Conservation (phyloP, 768 basidiomycete species). For the Candolleomyces eurysporus region DNA sequence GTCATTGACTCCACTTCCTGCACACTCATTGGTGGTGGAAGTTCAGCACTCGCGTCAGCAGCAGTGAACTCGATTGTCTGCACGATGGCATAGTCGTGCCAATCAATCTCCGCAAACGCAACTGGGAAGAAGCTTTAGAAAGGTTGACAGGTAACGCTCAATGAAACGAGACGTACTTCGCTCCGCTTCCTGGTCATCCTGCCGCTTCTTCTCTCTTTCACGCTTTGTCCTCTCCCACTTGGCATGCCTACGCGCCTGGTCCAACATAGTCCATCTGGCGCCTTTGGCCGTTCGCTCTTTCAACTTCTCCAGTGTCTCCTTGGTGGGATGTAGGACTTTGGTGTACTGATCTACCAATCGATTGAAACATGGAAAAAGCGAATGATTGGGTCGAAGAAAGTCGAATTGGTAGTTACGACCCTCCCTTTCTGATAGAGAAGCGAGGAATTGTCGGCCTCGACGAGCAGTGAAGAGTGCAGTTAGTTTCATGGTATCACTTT, state of each 20-base stretch:
- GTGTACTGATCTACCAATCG: slow-evolving; percentile 95
- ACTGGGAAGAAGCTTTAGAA: slow-evolving; percentile 34
- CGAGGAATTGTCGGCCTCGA: slow-evolving; percentile 83
- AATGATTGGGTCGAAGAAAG: slow-evolving; percentile 93
- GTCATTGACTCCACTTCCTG: slow-evolving; percentile 97
- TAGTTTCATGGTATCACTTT: slow-evolving; percentile 91
- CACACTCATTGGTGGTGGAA: slow-evolving; percentile 95
- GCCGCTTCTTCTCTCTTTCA: slow-evolving; percentile 80
- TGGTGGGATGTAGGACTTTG: slow-evolving; percentile 82
- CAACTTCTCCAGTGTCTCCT: slow-evolving; percentile 69
- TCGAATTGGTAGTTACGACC: slow-evolving; percentile 98
- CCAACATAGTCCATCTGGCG: slow-evolving; percentile 76
- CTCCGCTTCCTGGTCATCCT: slow-evolving; percentile 93
- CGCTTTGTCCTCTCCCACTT: slow-evolving; percentile 86
- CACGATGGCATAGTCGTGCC: slow-evolving; percentile 98
- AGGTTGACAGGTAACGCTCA: slow-evolving; percentile 8
- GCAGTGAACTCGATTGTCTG: slow-evolving; percentile 97
- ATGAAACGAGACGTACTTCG: slow-evolving; percentile 49
- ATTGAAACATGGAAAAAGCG: slow-evolving; percentile 96
- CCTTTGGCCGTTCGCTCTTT: slow-evolving; percentile 62
- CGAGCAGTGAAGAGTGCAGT: slow-evolving; percentile 96
- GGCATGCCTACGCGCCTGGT: slow-evolving; percentile 72
- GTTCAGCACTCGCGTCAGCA: slow-evolving; percentile 84
- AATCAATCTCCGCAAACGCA: slow-evolving; percentile 97
- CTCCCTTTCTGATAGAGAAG: slow-evolving; percentile 81